These are phyloP conservation scores for Acrodontium crateriforme DNA, from an alignment of 2,329 filamentous ascomycete species.

Conservation along the genomic window DNA sequence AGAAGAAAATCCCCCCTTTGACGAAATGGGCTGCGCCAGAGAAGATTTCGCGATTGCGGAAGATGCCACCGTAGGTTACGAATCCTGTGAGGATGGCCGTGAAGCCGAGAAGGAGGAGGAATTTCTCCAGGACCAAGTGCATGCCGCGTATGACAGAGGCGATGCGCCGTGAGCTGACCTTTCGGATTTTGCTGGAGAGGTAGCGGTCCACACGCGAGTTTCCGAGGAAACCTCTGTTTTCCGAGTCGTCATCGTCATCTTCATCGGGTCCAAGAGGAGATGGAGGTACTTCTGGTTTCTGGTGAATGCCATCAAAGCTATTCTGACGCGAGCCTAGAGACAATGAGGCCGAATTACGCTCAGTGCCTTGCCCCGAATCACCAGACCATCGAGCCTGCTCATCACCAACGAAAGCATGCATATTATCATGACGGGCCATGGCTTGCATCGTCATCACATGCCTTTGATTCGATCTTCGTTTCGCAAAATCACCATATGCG, in stretches of 20 bases:
- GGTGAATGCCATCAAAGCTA: conserved; percentile 16
- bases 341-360: conserved; percentile 14
- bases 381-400: conserved; percentile 24
- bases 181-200: conserved; percentile 11
- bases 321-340: conserved; percentile 17
- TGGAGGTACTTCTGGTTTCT: conserved; percentile 10
- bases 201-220: conserved; percentile 14
- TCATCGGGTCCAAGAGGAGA: conserved; percentile 7
- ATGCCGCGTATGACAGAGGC: conserved; percentile 44
- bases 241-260: conserved; percentile 8
- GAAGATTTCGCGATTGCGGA: conserved; percentile 48
- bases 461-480: conserved; percentile 3
- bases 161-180: conserved; percentile 31
- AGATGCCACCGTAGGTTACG: conserved; percentile 68
- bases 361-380: conserved; percentile 23
- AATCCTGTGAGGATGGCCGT: conserved; percentile 57
- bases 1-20: conserved; percentile 91
- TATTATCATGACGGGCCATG: conserved; percentile 19
- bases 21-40: conserved; percentile 85
- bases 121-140: conserved; percentile 59
- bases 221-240: conserved; percentile 32
- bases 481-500: conserved; percentile 28
- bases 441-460: conserved; percentile 4
- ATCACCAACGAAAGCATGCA: conserved; percentile 11
- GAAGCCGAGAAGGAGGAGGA: conserved; percentile 67